A percentile compares a stretch with the other conserved stretches of the same genome.
These are phyloP conservation scores for Rhizopogon roseolus DNA, from an alignment of 768 basidiomycete species.

Conservation along the genomic window DNA sequence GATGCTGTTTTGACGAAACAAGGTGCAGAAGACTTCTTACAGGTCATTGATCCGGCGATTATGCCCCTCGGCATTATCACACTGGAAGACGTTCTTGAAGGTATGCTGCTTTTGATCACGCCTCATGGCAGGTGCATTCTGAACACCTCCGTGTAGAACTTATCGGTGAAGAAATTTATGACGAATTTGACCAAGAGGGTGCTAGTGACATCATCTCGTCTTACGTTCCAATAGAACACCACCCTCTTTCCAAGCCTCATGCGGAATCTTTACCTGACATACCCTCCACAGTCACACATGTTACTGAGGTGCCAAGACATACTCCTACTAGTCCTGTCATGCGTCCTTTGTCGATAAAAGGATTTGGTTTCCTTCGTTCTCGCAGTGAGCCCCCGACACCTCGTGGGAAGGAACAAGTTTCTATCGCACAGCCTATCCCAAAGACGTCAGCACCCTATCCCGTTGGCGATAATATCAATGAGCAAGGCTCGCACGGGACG, in stretches of 20 bases:
- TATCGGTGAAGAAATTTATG: slow-evolving; percentile 90
- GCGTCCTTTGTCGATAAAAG: slow-evolving; percentile 40
- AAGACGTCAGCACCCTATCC: not conserved
- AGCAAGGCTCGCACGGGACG: not conserved
- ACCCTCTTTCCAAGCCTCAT: slow-evolving; percentile 24
- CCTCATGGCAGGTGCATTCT: not conserved
- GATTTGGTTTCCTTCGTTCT: slow-evolving; percentile 48
- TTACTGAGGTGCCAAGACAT: slow-evolving; percentile 1
- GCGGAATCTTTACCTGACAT: slow-evolving; percentile 11
- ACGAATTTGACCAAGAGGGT: slow-evolving; percentile 83
- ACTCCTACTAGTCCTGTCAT: slow-evolving; percentile 22
- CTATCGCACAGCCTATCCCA: not conserved
- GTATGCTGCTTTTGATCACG: slow-evolving; percentile 27
- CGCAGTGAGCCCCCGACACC: slow-evolving; percentile 57
- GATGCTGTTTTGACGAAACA: slow-evolving; percentile 79
- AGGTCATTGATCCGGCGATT: slow-evolving; percentile 74
- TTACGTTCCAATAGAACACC: slow-evolving; percentile 30
- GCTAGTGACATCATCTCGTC: slow-evolving; percentile 49
- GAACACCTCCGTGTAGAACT: slow-evolving; percentile 48
- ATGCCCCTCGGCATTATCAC: slow-evolving; percentile 91
- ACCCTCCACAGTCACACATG: not conserved
- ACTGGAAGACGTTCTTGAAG: slow-evolving; percentile 89
- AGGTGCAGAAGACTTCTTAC: slow-evolving; percentile 79
- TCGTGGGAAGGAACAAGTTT: slow-evolving; percentile 23
- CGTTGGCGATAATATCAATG: not conserved